phyloP scores from a whole-genome alignment of 495 filamentous ascomycete genomes.

The Cryomyces minteri region DNA sequence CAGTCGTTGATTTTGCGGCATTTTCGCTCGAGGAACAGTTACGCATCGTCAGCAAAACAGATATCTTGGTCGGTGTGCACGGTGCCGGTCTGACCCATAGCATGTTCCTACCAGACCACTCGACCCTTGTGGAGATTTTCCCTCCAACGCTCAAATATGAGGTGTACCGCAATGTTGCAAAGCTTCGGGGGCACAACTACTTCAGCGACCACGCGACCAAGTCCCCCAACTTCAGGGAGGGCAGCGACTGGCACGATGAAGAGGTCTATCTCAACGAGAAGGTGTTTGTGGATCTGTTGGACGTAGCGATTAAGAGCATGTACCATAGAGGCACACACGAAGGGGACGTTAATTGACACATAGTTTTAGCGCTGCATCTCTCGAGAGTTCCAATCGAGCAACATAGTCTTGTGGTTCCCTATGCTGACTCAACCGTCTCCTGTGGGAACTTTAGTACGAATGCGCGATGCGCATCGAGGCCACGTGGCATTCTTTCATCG shows the following conservation, averaged over 20 bases:
- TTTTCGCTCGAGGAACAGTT: constrained; percentile 20
- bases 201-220: constrained; percentile 8
- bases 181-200: constrained; percentile 15
- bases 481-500: too few relatives aligned
- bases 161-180: constrained; percentile 22
- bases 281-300: neutral
- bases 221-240: neutral
- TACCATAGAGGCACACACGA: neutral
- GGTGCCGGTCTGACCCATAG: constrained; percentile 24
- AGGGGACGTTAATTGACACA: neutral
- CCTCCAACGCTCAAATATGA: constrained; percentile 17
- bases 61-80: constrained; percentile 23
- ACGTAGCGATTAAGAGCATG: neutral
- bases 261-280: neutral
- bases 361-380: too few relatives aligned
- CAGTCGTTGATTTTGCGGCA: constrained; percentile 21
- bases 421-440: too few relatives aligned
- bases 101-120: constrained; percentile 18
- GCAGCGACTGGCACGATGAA: neutral
- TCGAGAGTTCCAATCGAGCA: too few relatives aligned
- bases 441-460: too few relatives aligned
- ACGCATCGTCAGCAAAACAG: constrained; percentile 14
- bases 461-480: too few relatives aligned
- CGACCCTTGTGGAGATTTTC: constrained; percentile 22
- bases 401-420: too few relatives aligned